Conservation (phyloP, 2,329 filamentous ascomycete species). For the Arthrinium puccinioides region DNA sequence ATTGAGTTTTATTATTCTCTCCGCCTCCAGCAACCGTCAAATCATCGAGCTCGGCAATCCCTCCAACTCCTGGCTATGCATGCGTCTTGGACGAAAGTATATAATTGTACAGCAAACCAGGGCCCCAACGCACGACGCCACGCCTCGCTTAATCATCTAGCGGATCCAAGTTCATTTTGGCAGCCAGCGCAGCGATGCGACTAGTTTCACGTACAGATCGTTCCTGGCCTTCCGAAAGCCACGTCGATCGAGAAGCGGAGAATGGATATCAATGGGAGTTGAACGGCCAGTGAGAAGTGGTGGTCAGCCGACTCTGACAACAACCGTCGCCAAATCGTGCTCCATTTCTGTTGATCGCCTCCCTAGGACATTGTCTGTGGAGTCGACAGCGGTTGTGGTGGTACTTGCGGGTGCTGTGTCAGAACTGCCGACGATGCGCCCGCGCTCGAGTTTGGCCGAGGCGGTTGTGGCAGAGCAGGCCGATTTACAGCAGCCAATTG, state of each 20-base stretch:
- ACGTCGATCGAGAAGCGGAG: not conserved
- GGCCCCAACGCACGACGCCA: not conserved
- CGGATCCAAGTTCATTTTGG: not conserved
- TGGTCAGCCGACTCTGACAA: too few species aligned
- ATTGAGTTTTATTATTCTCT: slow-evolving; percentile 1
- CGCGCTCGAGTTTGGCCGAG: slow-evolving; percentile 1
- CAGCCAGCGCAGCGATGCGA: slow-evolving; percentile 1
- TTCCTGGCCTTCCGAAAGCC: not conserved
- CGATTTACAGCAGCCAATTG: slow-evolving; percentile 12
- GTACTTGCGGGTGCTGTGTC: not conserved
- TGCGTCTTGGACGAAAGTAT: not conserved
- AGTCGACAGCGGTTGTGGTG: not conserved
- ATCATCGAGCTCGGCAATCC: not conserved
- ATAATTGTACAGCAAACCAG: slow-evolving; percentile 1
- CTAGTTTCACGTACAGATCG: slow-evolving; percentile 2
- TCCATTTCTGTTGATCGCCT: too few species aligned
- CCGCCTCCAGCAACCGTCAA: slow-evolving; percentile 3
- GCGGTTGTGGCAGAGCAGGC: slow-evolving; percentile 14
- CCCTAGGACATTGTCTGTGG: not conserved
- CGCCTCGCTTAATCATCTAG: not conserved
- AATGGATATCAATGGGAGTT: slow-evolving; percentile 3
- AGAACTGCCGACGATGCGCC: not conserved
- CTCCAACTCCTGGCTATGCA: slow-evolving; percentile 3
- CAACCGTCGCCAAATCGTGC: too few species aligned
- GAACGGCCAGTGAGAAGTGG: too few species aligned